A percentile compares a stretch with the other conserved stretches of the same genome.
Evolutionary conservation across 495 filamentous ascomycete genomes (phyloP).

Genomic region (Staphylotrichum tortipilum): DNA sequence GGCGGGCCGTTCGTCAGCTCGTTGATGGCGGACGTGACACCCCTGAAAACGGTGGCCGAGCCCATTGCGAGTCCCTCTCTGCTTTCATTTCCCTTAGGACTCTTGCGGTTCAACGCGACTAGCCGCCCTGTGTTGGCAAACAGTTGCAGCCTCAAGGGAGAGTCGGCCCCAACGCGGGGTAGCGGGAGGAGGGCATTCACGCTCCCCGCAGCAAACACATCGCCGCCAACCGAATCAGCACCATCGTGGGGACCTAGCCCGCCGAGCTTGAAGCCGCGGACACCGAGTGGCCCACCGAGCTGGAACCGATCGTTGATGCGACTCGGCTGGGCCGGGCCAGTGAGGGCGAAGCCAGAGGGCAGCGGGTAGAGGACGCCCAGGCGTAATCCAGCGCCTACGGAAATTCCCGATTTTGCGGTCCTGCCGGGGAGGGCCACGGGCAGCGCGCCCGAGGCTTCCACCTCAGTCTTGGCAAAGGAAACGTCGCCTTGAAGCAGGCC

Average conservation of each 20-base stretch:
- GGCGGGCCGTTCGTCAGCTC: conserved; percentile 69
- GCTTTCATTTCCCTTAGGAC: conserved; percentile 35
- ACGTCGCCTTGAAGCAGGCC: conserved; percentile 82
- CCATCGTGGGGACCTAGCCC: conserved; percentile 86
- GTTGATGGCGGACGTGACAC: conserved; percentile 44
- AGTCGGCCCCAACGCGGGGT: conserved; percentile 65
- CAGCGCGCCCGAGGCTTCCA: conserved; percentile 67
- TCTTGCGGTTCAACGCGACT: conserved; percentile 58
- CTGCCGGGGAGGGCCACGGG: conserved; percentile 62
- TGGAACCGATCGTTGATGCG: conserved; percentile 90
- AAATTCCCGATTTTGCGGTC: conserved; percentile 60
- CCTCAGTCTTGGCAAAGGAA: conserved; percentile 76
- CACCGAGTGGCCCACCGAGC: conserved; percentile 88
- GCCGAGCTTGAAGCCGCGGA: conserved; percentile 82
- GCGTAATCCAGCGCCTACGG: conserved; percentile 42
- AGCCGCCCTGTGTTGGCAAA: conserved; percentile 88
- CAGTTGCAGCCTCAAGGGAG: conserved; percentile 77
- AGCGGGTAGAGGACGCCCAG: conserved; percentile 51
- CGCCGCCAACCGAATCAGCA: conserved; percentile 76
- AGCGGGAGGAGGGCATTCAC: conserved; percentile 77
- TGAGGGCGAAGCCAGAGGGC: conserved; percentile 48
- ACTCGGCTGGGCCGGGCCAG: conserved; percentile 49
- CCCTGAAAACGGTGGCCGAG: conserved; percentile 39
- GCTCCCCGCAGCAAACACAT: conserved; percentile 80
- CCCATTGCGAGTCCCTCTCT: conserved; percentile 23